Conservation (phyloP, 192 early-diverging fungal species). For the Coemansia sp. region DNA sequence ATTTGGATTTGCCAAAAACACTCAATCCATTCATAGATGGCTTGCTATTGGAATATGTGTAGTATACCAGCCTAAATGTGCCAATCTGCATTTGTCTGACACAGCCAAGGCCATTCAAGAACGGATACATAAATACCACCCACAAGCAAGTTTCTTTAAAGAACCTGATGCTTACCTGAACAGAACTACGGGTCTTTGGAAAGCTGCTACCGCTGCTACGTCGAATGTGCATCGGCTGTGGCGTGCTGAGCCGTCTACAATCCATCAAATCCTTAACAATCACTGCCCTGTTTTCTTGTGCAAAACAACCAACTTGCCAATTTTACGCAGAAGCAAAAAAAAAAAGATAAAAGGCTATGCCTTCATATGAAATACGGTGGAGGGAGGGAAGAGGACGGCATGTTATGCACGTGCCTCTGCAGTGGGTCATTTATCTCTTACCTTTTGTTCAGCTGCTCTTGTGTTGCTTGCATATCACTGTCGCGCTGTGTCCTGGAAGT, state of each 20-base stretch:
- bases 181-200: constrained; percentile 3
- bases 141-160: not conserved
- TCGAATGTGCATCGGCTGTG: constrained; percentile 1
- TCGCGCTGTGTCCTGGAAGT: constrained; percentile 2
- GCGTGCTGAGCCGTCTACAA: constrained; percentile 16
- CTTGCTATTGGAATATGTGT: no score
- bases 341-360: no score
- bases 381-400: not conserved
- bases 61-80: no score
- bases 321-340: not conserved
- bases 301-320: not conserved
- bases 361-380: not conserved
- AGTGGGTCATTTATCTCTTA: constrained; percentile 8
- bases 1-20: no score
- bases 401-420: constrained; percentile 6
- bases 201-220: constrained; percentile 8
- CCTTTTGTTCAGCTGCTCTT: constrained; percentile 11
- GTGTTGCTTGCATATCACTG: not conserved
- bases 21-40: no score
- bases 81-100: not conserved
- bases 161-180: constrained; percentile 6
- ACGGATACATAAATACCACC: not conserved
- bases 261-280: not conserved
- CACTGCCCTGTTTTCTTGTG: not conserved
- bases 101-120: constrained; percentile 3